Evolutionary conservation across 73 alveolate genomes (phyloP), one percentile per base, ranked within the genome.

Genomic region (Symbiodinium natans): DNA sequence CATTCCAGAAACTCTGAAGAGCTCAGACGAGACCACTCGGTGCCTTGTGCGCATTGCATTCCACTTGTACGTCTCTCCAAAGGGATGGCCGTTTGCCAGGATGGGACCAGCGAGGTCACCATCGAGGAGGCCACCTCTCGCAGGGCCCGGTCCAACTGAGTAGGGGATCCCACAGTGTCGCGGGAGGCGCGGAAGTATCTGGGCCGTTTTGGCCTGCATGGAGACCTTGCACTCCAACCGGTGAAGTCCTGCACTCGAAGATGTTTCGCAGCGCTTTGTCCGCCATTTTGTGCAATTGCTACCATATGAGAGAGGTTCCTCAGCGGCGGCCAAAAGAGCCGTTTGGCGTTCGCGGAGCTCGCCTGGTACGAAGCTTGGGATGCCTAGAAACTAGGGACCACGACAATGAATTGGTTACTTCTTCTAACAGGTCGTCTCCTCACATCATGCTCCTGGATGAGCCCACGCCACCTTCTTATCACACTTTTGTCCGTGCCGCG

Each of bases 171-270:
- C n/a, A n/a, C n/a, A n/a, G n/a, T n/a, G n/a, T n/a, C n/a, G n/a
- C n/a, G n/a, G n/a, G 33, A 92, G 98, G 98, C 98, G 33, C 88
- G 98, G 59, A 92, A 92, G 25, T 92, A 92, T 92, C 98, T 92
- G 41, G 98, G 98, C 92, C 88, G 90, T n/a, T 92, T 92, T 34
- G 98, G 98, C 41, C 98, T 92, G 89, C 98, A 92, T 33, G 98
- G 98, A 7, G 98, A 92, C 90, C 82, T 92, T n/a, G 98, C 98
- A 31, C 90, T 92, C 52, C 88, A 92, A 27, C 98, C 98, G 38
- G 98, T 92, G 92, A 92, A 75, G 98, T 34, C 54, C 27, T 42
- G 33, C 19, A 8, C 82, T 36, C 82, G 29, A 34, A n/a, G 36
- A 21, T 15, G 29, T 54, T 54, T 54, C 29, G 13, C 74, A 54